Conservation (phyloP, 108 stramenopile genomes). For the Aureococcus anophagefferens region DNA sequence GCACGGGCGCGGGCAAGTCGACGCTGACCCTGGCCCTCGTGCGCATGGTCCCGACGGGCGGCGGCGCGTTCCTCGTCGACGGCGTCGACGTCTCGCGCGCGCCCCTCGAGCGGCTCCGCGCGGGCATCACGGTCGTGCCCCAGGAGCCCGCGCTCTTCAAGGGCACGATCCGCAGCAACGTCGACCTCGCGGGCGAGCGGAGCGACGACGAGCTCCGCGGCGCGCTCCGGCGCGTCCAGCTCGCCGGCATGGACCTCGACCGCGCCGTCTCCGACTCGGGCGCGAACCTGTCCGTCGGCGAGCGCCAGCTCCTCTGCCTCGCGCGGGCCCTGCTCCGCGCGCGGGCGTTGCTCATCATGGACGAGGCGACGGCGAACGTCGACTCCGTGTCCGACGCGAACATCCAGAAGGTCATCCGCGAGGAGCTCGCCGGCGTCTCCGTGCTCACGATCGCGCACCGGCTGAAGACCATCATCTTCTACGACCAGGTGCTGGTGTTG, state of each 20-base stretch:
- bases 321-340: constrained; percentile 39
- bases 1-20: constrained; percentile 50
- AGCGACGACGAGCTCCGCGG: constrained; percentile 61
- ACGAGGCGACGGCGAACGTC: constrained; percentile 42
- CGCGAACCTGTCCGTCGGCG: constrained; percentile 36
- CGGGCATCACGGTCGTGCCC: constrained; percentile 75
- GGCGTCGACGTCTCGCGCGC: constrained; percentile 51
- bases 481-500: constrained; percentile 79
- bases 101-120: constrained; percentile 12
- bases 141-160: constrained; percentile 88
- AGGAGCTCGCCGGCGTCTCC: constrained; percentile 60
- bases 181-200: constrained; percentile 72
- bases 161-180: constrained; percentile 73
- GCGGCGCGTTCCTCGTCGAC: constrained; percentile 62
- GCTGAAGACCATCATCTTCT: constrained; percentile 76
- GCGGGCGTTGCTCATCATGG: constrained; percentile 32
- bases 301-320: constrained; percentile 47
- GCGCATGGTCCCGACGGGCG: constrained; percentile 8
- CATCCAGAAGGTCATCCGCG: constrained; percentile 55
- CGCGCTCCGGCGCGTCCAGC: constrained; percentile 37
- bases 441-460: constrained; percentile 89
- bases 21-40: constrained; percentile 33
- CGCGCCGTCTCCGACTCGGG: constrained; percentile 28
- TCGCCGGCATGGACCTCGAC: constrained; percentile 10
- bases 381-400: constrained; percentile 49